Evolutionary conservation across 164 flowering plant genomes (phyloP).

Genomic region (Stephania japonica): DNA sequence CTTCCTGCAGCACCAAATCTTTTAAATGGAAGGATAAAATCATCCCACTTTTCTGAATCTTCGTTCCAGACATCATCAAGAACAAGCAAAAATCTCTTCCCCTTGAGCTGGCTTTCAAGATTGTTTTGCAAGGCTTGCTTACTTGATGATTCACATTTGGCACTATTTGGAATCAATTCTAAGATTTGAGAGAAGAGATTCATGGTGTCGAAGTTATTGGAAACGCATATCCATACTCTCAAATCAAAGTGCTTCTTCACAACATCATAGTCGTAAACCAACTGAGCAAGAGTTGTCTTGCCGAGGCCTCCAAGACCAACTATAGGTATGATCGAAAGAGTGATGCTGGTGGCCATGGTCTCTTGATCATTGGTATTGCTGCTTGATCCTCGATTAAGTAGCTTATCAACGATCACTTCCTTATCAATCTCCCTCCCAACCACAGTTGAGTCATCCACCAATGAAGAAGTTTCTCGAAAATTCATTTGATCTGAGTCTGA

Average conservation of each 20-base stretch:
- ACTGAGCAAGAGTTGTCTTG: conserved; percentile 14
- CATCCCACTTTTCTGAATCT: background rate
- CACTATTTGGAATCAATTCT: background rate
- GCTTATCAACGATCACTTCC: too few species aligned
- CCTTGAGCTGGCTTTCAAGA: background rate
- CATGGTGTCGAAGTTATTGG: background rate
- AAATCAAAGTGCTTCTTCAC: background rate
- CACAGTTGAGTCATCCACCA: too few species aligned
- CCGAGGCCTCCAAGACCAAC: conserved; percentile 13
- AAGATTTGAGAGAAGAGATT: too few species aligned
- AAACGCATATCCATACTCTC: conserved; percentile 5
- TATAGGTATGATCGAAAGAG: background rate
- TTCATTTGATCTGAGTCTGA: too few species aligned
- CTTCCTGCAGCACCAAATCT: background rate
- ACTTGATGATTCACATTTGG: background rate
- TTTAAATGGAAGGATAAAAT: background rate
- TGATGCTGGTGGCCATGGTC: too few species aligned
- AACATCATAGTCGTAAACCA: conserved; percentile 4
- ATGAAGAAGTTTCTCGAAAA: too few species aligned
- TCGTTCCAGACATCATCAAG: conserved; percentile 7
- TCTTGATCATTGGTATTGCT: too few species aligned
- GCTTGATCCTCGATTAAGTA: too few species aligned
- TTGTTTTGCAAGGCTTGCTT: background rate
- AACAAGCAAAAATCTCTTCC: conserved; percentile 1
- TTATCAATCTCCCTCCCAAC: too few species aligned